Evolutionary conservation across 1,284 basidiomycete genomes (phyloP).

Genomic region (Malassezia equina): DNA sequence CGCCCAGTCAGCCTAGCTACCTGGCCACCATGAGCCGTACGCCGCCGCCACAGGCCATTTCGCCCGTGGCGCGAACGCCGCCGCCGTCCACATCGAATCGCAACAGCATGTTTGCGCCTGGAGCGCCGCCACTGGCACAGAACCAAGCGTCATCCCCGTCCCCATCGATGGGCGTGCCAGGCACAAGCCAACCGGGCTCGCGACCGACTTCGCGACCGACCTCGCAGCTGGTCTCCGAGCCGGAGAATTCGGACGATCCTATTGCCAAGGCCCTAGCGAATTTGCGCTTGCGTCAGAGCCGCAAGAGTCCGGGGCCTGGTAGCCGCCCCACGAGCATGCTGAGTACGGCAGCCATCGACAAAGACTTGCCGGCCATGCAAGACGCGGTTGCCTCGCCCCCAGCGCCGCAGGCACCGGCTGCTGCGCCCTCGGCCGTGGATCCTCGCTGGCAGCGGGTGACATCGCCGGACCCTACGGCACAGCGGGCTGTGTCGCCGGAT

Average conservation of each 20-base stretch:
- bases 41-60: constrained; percentile 9
- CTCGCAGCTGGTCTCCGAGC: not conserved
- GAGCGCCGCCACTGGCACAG: constrained; percentile 13
- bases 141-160: not conserved
- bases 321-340: constrained; percentile 23
- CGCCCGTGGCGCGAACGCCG: constrained; percentile 13
- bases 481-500: constrained; percentile 19
- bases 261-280: constrained; percentile 62
- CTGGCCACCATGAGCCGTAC: constrained; percentile 8
- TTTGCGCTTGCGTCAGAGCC: constrained; percentile 49
- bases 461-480: not conserved
- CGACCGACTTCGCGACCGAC: not conserved
- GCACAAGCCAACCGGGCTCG: not conserved
- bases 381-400: not conserved
- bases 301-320: constrained; percentile 27
- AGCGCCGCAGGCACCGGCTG: not conserved
- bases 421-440: not conserved
- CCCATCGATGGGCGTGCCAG: not conserved
- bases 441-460: constrained; percentile 5
- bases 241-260: constrained; percentile 57
- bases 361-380: not conserved
- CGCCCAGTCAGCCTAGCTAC: constrained; percentile 1
- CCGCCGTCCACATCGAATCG: constrained; percentile 28
- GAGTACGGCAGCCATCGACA: constrained; percentile 5
- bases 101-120: constrained; percentile 16